Percentiles rank a stretch among this genome's conserved stretches.
Conservation (phyloP, 2,329 filamentous ascomycete genomes). For the Claviceps arundinis region DNA sequence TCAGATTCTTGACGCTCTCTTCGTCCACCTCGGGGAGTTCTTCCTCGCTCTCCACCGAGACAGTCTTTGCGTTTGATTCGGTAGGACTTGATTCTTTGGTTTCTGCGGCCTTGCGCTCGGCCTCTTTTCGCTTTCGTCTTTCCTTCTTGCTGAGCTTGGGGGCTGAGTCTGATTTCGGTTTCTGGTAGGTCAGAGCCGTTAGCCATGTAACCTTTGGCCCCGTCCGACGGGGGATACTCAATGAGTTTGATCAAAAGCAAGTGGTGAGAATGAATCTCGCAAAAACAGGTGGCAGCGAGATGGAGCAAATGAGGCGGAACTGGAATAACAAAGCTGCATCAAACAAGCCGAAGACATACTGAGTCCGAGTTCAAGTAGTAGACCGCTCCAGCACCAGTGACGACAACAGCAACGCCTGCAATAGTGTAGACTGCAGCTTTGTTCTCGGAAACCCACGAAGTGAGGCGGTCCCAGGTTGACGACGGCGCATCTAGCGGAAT, state of each 20-base stretch:
- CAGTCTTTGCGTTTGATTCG: constrained; percentile 32
- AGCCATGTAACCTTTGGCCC: not conserved
- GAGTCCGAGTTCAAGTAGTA: constrained; percentile 67
- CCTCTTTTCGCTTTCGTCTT: constrained; percentile 75
- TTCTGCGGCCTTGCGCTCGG: constrained; percentile 44
- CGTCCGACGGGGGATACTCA: too few species aligned
- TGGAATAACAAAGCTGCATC: not conserved
- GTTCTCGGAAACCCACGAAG: constrained; percentile 87
- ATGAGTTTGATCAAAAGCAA: not conserved
- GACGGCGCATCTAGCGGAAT: constrained; percentile 44
- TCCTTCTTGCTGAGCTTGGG: constrained; percentile 84
- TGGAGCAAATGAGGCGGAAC: not conserved
- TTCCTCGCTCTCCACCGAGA: constrained; percentile 44
- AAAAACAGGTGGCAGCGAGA: not conserved
- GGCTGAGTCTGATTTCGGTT: constrained; percentile 30
- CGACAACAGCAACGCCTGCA: constrained; percentile 83
- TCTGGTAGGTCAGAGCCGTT: constrained; percentile 17
- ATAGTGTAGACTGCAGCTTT: constrained; percentile 94
- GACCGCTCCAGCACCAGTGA: constrained; percentile 79
- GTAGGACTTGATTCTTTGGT: constrained; percentile 22
- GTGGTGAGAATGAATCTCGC: not conserved
- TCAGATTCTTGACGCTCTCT: constrained; percentile 36
- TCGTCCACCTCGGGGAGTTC: constrained; percentile 58
- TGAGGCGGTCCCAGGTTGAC: constrained; percentile 78
- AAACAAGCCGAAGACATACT: constrained; percentile 24